phyloP scores from a whole-genome alignment of 768 basidiomycete species.

The Sistotremastrum niveocremeum region DNA sequence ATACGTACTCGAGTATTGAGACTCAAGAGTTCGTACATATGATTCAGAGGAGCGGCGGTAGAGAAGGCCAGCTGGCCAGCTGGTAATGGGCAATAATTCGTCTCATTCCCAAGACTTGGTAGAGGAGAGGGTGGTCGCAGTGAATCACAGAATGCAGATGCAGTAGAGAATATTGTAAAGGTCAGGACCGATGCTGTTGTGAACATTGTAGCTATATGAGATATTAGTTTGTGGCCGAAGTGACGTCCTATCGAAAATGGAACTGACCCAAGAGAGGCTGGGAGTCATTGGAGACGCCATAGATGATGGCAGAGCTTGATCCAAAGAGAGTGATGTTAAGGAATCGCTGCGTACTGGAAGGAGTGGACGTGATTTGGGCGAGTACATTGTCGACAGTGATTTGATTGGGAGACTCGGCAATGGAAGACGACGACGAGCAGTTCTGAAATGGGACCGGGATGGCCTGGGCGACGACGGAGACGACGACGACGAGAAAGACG shows the following conservation, averaged over 20 bases:
- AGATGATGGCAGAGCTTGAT: slow-evolving; percentile 39
- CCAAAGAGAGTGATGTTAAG: slow-evolving; percentile 70
- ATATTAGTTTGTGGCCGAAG: slow-evolving; percentile 6
- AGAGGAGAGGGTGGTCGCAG: slow-evolving; percentile 69
- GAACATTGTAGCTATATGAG: slow-evolving; percentile 64
- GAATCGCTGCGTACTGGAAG: slow-evolving; percentile 13
- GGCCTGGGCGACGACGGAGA: slow-evolving; percentile 5
- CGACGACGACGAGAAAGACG: slow-evolving; percentile 2
- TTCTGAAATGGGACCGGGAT: slow-evolving; percentile 8
- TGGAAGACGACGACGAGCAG: slow-evolving; percentile 6
- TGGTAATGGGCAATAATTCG: slow-evolving; percentile 61
- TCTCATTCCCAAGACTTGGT: slow-evolving; percentile 24
- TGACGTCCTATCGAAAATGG: slow-evolving; percentile 1
- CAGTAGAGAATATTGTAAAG: slow-evolving; percentile 55
- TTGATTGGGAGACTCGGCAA: slow-evolving; percentile 2
- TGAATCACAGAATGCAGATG: slow-evolving; percentile 64
- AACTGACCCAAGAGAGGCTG: slow-evolving; percentile 45
- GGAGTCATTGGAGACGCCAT: slow-evolving; percentile 45
- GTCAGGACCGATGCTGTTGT: slow-evolving; percentile 72
- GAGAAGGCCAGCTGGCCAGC: slow-evolving; percentile 76
- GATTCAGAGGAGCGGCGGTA: slow-evolving; percentile 51
- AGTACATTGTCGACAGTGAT: slow-evolving; percentile 10
- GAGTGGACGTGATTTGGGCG: slow-evolving; percentile 7
- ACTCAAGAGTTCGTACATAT: slow-evolving; percentile 65
- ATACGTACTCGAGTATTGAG: slow-evolving; percentile 74